phyloP scores from a whole-genome alignment of 2,329 filamentous ascomycete genomes.

The Alternaria sp. region DNA sequence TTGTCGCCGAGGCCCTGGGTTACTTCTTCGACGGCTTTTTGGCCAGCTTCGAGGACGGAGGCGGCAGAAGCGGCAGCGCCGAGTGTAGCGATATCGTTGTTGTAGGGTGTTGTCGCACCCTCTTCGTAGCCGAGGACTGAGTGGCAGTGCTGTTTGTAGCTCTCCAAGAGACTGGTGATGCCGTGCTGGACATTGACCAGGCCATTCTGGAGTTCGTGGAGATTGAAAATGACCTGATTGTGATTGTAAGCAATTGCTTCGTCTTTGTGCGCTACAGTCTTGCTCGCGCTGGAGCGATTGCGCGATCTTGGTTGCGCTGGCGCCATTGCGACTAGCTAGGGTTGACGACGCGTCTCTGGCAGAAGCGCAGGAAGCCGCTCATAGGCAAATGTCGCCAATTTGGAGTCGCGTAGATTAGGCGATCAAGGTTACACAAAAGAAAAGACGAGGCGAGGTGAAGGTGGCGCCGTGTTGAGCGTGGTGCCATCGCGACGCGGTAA shows the following conservation, averaged over 20 bases:
- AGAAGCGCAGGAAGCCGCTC: constrained; percentile 15
- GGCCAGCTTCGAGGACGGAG: constrained; percentile 40
- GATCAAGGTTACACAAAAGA: constrained; percentile 22
- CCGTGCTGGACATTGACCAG: constrained; percentile 57
- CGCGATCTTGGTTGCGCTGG: constrained; percentile 26
- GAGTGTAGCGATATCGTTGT: constrained; percentile 45
- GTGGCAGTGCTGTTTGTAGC: constrained; percentile 90
- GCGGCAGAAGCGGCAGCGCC: constrained; percentile 22
- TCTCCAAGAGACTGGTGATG: constrained; percentile 79
- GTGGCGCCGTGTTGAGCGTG: constrained; percentile 16
- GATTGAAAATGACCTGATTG: constrained; percentile 75
- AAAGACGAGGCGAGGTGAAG: constrained; percentile 3
- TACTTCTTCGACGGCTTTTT: constrained; percentile 33
- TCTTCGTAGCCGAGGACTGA: constrained; percentile 68
- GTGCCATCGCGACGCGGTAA: constrained; percentile 18
- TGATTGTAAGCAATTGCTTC: constrained; percentile 16
- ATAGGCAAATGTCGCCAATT: constrained; percentile 12
- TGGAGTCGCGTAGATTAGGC: constrained; percentile 38
- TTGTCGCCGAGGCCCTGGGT: constrained; percentile 26
- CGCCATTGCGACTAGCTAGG: constrained; percentile 8
- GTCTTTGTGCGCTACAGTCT: neutral
- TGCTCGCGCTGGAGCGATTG: constrained; percentile 13
- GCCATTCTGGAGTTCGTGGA: constrained; percentile 76
- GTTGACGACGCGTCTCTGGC: constrained; percentile 1
- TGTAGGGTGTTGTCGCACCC: constrained; percentile 54